Evolutionary conservation across 2,329 filamentous ascomycete species (phyloP).

Genomic region (Mycogone perniciosa): DNA sequence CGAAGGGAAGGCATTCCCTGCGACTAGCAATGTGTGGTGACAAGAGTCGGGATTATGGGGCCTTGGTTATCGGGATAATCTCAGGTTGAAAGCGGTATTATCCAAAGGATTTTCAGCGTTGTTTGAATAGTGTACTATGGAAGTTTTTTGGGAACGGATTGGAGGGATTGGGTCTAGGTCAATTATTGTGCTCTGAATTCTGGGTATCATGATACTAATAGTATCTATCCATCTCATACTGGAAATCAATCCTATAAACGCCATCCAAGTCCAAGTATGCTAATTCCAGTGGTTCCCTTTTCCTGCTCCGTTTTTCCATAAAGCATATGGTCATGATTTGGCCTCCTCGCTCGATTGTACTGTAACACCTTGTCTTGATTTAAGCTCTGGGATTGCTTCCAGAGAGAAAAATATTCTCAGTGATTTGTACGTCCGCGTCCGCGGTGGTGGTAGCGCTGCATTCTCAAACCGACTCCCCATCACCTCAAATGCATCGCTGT

Average conservation of each 20-base stretch:
- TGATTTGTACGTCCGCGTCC: slow-evolving; percentile 42
- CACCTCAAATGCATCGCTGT: slow-evolving; percentile 48
- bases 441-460: slow-evolving; percentile 42
- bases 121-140: slow-evolving; percentile 10
- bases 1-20: neutral
- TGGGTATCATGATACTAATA: slow-evolving; percentile 11
- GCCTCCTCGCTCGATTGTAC: slow-evolving; percentile 39
- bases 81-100: no score
- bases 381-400: slow-evolving; percentile 49
- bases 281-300: neutral
- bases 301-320: neutral
- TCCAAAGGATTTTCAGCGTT: neutral
- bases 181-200: slow-evolving; percentile 5
- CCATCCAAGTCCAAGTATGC: neutral
- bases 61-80: no score
- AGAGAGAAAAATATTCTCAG: slow-evolving; percentile 56
- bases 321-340: neutral
- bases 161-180: neutral
- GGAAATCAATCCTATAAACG: no score
- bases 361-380: slow-evolving; percentile 39
- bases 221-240: neutral
- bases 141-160: neutral
- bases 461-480: slow-evolving; percentile 52
- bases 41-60: no score
- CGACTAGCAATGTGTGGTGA: no score